phyloP scores from a whole-genome alignment of 2,329 filamentous ascomycete genomes.

The Epichloe glyceriae region DNA sequence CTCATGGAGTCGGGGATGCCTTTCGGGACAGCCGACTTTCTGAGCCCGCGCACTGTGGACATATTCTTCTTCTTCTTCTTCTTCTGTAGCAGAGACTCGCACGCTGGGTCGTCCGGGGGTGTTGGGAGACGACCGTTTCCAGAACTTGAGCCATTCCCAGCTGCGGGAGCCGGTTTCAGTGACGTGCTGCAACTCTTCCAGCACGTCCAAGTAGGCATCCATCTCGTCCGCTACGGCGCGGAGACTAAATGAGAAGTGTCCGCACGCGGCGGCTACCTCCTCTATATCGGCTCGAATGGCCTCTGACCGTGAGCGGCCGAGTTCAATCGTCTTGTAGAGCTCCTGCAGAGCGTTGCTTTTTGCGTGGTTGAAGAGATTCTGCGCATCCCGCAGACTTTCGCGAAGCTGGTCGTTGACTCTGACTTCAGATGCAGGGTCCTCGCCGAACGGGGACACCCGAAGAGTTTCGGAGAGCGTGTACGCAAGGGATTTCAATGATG shows the following conservation, averaged over 20 bases:
- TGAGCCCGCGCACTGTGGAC: conserved; percentile 27
- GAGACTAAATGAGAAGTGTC: conserved; percentile 88
- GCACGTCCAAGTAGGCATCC: conserved; percentile 64
- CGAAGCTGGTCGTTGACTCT: conserved; percentile 68
- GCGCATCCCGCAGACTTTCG: conserved; percentile 66
- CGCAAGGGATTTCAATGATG: conserved; percentile 91
- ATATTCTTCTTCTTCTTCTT: conserved; percentile 13
- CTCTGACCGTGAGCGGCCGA: conserved; percentile 53
- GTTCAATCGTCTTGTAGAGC: conserved; percentile 69
- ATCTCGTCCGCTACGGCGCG: conserved; percentile 87
- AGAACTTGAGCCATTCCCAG: conserved; percentile 83
- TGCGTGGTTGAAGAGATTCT: conserved; percentile 64
- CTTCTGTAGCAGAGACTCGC: conserved; percentile 26
- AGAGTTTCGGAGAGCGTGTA: conserved; percentile 83
- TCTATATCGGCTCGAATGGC: conserved; percentile 86
- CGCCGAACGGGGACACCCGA: conserved; percentile 71
- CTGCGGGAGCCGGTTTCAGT: conserved; percentile 48
- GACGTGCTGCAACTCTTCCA: conserved; percentile 72
- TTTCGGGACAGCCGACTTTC: conserved; percentile 40
- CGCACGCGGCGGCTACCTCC: conserved; percentile 93
- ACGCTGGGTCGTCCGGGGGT: conserved; percentile 27
- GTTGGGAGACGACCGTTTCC: conserved; percentile 29
- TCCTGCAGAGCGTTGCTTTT: conserved; percentile 63
- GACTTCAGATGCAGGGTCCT: conserved; percentile 53
- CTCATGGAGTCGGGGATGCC: conserved; percentile 43